phyloP scores from a whole-genome alignment of 768 basidiomycete species.

The Cystobasidium onofrii region DNA sequence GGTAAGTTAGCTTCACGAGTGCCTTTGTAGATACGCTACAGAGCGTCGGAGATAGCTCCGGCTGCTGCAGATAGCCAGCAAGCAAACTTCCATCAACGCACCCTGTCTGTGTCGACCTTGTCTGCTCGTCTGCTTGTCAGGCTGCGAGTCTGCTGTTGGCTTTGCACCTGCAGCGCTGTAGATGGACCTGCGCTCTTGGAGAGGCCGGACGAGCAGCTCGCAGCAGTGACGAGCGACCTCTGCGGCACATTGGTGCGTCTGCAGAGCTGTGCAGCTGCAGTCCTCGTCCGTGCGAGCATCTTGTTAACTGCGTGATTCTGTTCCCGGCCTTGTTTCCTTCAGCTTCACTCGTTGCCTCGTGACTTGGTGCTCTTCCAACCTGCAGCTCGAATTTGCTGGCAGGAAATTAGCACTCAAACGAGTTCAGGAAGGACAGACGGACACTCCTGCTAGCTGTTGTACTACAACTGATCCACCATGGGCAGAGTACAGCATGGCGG shows the following conservation, averaged over 20 bases:
- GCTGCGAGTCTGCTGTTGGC: conserved; percentile 8
- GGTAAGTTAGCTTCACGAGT: too few relatives aligned
- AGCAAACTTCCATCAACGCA: not conserved
- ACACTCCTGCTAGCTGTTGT: not conserved
- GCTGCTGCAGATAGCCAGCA: not conserved
- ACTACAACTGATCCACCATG: not conserved
- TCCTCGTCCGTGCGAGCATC: conserved; percentile 13
- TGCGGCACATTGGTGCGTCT: not conserved
- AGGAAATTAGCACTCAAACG: too few relatives aligned
- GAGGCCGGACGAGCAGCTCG: not conserved
- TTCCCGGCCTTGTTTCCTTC: not conserved
- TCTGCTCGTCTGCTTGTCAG: conserved; percentile 14
- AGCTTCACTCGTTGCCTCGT: not conserved
- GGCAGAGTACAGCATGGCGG: conserved; percentile 9
- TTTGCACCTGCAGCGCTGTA: not conserved
- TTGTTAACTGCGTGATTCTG: not conserved
- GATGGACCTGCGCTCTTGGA: not conserved
- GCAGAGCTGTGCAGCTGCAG: conserved; percentile 4
- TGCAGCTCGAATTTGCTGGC: not conserved
- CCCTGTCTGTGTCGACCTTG: conserved; percentile 28
- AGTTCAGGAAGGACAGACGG: too few relatives aligned
- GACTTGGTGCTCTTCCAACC: not conserved
- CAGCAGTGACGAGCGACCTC: not conserved
- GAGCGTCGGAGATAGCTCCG: not conserved
- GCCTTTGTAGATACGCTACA: not conserved